phyloP scores from a whole-genome alignment of 768 basidiomycete species.

The Amanita pseudoporphyria region DNA sequence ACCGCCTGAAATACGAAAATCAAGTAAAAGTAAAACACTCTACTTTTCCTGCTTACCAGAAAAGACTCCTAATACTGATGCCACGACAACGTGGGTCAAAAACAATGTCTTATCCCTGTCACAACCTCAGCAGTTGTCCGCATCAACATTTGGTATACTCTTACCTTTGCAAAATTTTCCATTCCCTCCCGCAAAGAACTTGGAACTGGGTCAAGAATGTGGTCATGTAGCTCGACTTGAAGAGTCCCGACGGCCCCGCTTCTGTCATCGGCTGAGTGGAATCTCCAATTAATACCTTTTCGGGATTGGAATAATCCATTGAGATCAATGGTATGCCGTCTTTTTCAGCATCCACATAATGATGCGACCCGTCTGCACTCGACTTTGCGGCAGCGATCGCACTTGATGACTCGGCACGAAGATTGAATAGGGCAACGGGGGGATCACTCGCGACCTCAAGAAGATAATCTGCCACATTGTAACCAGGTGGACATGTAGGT shows the following conservation, averaged over 20 bases:
- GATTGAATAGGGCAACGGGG: constrained; percentile 36
- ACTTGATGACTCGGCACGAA: constrained; percentile 5
- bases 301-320: not conserved
- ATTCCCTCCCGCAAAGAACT: constrained; percentile 74
- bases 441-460: constrained; percentile 78
- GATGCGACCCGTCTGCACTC: not conserved
- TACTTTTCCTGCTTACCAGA: constrained; percentile 44
- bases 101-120: constrained; percentile 76
- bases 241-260: not conserved
- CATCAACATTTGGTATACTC: constrained; percentile 4
- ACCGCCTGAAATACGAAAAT: constrained; percentile 42
- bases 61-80: constrained; percentile 74
- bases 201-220: constrained; percentile 88
- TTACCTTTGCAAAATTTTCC: constrained; percentile 68
- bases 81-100: constrained; percentile 64
- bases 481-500: constrained; percentile 59
- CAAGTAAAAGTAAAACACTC: not conserved
- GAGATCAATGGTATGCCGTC: not conserved
- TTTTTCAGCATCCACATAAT: constrained; percentile 7
- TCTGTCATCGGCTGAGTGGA: not conserved
- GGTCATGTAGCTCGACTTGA: constrained; percentile 40
- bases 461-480: constrained; percentile 90
- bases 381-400: not conserved
- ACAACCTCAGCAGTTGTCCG: not conserved
- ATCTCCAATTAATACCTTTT: not conserved